Conservation (phyloP, 345 rosid species). For the Eucalyptus erythrocorys region DNA sequence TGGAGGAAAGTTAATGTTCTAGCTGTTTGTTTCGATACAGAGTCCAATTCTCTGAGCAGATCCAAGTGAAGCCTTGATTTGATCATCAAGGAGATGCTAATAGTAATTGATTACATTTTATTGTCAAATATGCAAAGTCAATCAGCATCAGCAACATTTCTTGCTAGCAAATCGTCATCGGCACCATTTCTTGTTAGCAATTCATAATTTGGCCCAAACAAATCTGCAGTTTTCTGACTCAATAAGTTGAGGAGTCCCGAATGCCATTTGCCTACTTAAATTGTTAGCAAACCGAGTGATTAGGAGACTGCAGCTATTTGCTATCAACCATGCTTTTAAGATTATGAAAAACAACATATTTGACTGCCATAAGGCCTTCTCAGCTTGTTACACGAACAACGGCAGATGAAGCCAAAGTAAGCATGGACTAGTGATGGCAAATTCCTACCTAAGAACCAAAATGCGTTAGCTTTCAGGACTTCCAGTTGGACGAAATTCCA, state of each 20-base stretch:
- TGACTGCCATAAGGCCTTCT: background rate
- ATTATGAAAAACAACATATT: background rate
- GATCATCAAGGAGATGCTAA: background rate
- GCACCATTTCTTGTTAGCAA: background rate
- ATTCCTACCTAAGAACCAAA: background rate
- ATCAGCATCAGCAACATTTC: background rate
- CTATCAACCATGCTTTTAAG: background rate
- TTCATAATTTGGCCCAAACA: too few species aligned
- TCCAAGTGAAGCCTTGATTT: background rate
- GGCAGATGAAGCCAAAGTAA: background rate
- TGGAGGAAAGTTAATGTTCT: background rate
- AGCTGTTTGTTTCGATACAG: background rate
- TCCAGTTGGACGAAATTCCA: background rate
- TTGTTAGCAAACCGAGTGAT: background rate
- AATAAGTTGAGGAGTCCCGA: background rate
- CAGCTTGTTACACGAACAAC: background rate
- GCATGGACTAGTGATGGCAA: background rate
- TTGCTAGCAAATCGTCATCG: background rate
- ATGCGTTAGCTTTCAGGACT: background rate
- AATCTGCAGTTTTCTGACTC: background rate
- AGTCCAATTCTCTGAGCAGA: background rate
- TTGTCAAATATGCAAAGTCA: background rate
- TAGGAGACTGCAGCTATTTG: background rate
- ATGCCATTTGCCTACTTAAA: background rate
- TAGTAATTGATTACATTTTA: background rate